Conservation (phyloP, 2,329 filamentous ascomycete species). For the Hypoxylon sp. region DNA sequence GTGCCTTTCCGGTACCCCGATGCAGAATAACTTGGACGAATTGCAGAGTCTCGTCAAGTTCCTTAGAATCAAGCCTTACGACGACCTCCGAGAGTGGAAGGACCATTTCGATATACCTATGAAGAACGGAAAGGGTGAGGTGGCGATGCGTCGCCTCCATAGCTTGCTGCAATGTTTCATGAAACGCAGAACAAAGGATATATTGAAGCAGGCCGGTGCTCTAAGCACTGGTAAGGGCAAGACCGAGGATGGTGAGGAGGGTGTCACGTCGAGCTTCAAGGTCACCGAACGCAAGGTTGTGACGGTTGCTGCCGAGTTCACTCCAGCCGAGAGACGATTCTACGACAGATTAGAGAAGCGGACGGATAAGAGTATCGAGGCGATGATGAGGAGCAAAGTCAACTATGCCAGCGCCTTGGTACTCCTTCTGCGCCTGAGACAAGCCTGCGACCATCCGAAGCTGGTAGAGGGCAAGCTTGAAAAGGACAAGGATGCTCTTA, state of each 20-base stretch:
- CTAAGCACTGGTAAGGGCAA: slow-evolving; percentile 78
- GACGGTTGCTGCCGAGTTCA: slow-evolving; percentile 79
- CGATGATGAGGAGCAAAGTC: slow-evolving; percentile 84
- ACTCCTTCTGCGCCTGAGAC: slow-evolving; percentile 85
- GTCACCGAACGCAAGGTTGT: slow-evolving; percentile 92
- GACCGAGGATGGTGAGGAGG: slow-evolving; percentile 54
- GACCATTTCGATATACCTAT: slow-evolving; percentile 89
- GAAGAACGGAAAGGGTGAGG: slow-evolving; percentile 86
- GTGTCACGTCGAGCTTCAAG: slow-evolving; percentile 74
- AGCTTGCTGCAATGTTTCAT: slow-evolving; percentile 91
- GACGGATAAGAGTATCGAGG: slow-evolving; percentile 84
- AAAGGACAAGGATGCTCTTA: slow-evolving; percentile 85
- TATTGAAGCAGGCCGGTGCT: slow-evolving; percentile 87
- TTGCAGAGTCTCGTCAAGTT: slow-evolving; percentile 94
- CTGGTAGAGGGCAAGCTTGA: slow-evolving; percentile 85
- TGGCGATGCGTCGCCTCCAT: slow-evolving; percentile 87
- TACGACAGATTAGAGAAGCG: slow-evolving; percentile 85
- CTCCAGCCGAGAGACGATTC: slow-evolving; percentile 80
- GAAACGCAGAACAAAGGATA: slow-evolving; percentile 97
- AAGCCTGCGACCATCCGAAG: slow-evolving; percentile 94
- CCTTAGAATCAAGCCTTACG: slow-evolving; percentile 88
- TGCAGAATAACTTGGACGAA: slow-evolving; percentile 98
- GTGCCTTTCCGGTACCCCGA: slow-evolving; percentile 95
- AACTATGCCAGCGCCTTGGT: slow-evolving; percentile 96
- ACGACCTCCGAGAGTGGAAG: slow-evolving; percentile 86